Evolutionary conservation across 148 eudicot species (phyloP), one percentile per base, ranked within the genome.

Genomic region (Fagopyrum homotropicum): DNA sequence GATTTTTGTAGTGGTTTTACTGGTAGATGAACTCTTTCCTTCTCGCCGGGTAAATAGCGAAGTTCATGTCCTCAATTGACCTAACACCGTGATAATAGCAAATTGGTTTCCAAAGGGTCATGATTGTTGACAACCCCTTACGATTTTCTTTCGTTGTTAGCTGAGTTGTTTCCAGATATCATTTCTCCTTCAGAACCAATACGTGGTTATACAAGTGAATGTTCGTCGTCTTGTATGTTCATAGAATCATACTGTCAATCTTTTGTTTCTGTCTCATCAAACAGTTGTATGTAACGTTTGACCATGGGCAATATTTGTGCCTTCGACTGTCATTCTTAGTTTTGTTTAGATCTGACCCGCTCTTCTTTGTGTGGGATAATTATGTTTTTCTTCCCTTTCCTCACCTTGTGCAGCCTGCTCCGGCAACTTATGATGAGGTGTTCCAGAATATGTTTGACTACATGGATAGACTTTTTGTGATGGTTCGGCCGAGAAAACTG

Each of bases 401-500:
- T 72, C 60, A 15, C 76, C 45, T 72, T 72, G 6, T 83, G 83
- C 93, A 95, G 99, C 97, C 99, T 77, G 87, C 98, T 73, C 99
- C 99, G 43, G 85, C 94, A 49, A 89, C 92, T 43, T 95, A 92
- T 76, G 87, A 87, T 69, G 98, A 95, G 84, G 99, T 95, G 75
- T 95, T 95, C 75, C 90, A 88, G 79, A 90, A 96, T 83, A 73
- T 92, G 75, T 95, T 95, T 73, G 98, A 90, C 71, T 95, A 92
- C 78, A 92, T 95, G 73, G 99, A 95, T 80, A 86, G 98, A 79
- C 98, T 95, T 75, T 92, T 92, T 85, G 85, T 79, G 40, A 95
- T 95, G 97, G 98, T 95, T 71, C 98, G 99, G 48, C 99, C 99
- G 17, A 82, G 99, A 17, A 95, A 92, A 79, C 86, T 95, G 80